A percentile compares a stretch with the other conserved stretches of the same genome.
These are phyloP conservation scores for Penicillium waksmanii DNA, from an alignment of 495 filamentous ascomycete genomes.

Conservation along the genomic window DNA sequence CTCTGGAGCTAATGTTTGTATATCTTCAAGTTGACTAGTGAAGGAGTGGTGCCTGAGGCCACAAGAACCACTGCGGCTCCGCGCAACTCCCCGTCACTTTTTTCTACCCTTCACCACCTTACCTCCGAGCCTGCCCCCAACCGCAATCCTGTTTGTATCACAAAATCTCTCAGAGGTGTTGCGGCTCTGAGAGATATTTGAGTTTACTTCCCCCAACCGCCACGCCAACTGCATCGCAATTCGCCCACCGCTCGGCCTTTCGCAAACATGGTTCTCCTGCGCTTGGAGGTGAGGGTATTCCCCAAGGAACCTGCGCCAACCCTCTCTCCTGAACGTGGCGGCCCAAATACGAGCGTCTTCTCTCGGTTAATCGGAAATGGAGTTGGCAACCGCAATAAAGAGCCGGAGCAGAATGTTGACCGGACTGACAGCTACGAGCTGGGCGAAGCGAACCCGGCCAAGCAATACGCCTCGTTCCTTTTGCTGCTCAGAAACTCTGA, in stretches of 20 bases:
- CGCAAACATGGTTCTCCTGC: conserved; percentile 39
- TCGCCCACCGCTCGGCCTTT: background rate
- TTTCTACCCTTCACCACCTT: background rate
- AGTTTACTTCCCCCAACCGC: too few relatives aligned
- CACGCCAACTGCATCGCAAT: too few relatives aligned
- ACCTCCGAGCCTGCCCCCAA: background rate
- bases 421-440: background rate
- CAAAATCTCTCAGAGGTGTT: background rate
- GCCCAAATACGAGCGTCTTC: conserved; percentile 12
- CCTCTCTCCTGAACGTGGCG: background rate
- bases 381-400: conserved; percentile 5
- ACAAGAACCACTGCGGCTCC: background rate
- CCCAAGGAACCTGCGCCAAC: conserved; percentile 30
- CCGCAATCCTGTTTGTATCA: background rate
- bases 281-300: conserved; percentile 41
- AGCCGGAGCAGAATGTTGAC: conserved; percentile 8
- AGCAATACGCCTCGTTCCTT: conserved; percentile 36
- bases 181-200: background rate
- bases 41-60: background rate
- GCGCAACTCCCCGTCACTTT: background rate
- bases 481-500: conserved; percentile 37
- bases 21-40: too few relatives aligned
- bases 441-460: conserved; percentile 10
- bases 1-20: too few relatives aligned
- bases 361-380: background rate